A percentile compares a stretch with the other conserved stretches of the same genome.
Evolutionary conservation across 495 filamentous ascomycete species (phyloP).

Genomic region (Aspergillus kassunensis): DNA sequence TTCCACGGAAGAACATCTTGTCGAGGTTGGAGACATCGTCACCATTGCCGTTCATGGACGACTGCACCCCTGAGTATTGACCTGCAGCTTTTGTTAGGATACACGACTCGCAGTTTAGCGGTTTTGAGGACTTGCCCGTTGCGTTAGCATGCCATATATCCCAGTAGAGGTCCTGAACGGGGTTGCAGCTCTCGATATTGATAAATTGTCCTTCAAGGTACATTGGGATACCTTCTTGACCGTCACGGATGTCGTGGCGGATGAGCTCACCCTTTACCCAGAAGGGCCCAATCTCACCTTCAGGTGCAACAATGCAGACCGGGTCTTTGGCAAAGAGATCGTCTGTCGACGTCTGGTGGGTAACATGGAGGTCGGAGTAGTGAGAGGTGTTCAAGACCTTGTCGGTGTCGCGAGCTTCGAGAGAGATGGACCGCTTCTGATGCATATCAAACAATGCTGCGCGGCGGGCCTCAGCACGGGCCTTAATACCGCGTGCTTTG

Average conservation of each 20-base stretch:
- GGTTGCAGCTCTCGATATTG: slow-evolving; percentile 48
- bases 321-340: slow-evolving; percentile 22
- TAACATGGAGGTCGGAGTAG: slow-evolving; percentile 14
- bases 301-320: slow-evolving; percentile 22
- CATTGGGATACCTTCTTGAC: slow-evolving; percentile 44
- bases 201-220: slow-evolving; percentile 54
- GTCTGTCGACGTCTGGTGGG: slow-evolving; percentile 14
- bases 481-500: slow-evolving; percentile 21
- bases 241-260: slow-evolving; percentile 47
- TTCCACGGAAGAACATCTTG: slow-evolving; percentile 47
- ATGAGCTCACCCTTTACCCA: slow-evolving; percentile 45
- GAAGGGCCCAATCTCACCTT: slow-evolving; percentile 29
- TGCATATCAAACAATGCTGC: slow-evolving; percentile 16
- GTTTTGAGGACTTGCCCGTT: too few relatives aligned
- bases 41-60: slow-evolving; percentile 20
- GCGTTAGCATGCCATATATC: slow-evolving; percentile 58
- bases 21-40: slow-evolving; percentile 37
- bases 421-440: slow-evolving; percentile 6
- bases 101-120: too few relatives aligned
- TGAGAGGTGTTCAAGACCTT: slow-evolving; percentile 14
- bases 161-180: slow-evolving; percentile 43
- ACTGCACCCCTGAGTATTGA: slow-evolving; percentile 39
- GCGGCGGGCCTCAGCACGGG: slow-evolving; percentile 21
- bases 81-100: too few relatives aligned
- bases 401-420: slow-evolving; percentile 18